These are phyloP conservation scores for Lignosus rhinocerotis DNA, from an alignment of 1,284 basidiomycete genomes.

Conservation along the genomic window DNA sequence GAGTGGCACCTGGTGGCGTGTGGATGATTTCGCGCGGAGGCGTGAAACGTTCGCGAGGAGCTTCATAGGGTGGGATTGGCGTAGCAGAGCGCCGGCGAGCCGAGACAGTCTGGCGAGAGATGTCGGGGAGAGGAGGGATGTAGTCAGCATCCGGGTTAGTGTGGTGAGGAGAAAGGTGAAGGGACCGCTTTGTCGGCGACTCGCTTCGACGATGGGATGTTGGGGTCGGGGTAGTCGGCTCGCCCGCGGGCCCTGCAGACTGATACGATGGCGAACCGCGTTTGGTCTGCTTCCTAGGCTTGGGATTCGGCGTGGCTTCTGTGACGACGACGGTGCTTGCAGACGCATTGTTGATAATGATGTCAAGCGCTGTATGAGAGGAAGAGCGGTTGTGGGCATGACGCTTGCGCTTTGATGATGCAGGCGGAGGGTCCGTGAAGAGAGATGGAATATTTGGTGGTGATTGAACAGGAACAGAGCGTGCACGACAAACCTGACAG, in stretches of 20 bases:
- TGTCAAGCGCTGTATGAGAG: slow-evolving; percentile 17
- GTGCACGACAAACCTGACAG: slow-evolving; percentile 22
- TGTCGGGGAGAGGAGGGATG: slow-evolving; percentile 37
- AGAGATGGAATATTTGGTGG: slow-evolving; percentile 19
- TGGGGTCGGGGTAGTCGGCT: slow-evolving; percentile 28
- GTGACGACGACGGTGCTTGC: slow-evolving; percentile 23
- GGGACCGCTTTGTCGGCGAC: slow-evolving; percentile 32
- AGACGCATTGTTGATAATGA: slow-evolving; percentile 10
- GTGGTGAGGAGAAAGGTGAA: slow-evolving; percentile 47
- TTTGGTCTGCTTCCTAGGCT: slow-evolving; percentile 56
- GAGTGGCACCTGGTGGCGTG: slow-evolving; percentile 34
- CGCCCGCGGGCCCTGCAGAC: slow-evolving; percentile 15
- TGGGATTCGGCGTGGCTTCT: slow-evolving; percentile 57
- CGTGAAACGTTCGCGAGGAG: slow-evolving; percentile 64
- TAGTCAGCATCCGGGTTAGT: slow-evolving; percentile 53
- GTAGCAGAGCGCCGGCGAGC: slow-evolving; percentile 39
- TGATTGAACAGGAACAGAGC: slow-evolving; percentile 19
- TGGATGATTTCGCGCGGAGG: slow-evolving; percentile 63
- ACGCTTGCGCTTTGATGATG: slow-evolving; percentile 40
- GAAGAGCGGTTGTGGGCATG: slow-evolving; percentile 15
- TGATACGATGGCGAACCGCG: slow-evolving; percentile 35
- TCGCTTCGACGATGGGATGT: slow-evolving; percentile 30
- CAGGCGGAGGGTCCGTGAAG: slow-evolving; percentile 13
- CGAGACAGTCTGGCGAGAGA: slow-evolving; percentile 24
- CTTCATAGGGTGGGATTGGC: slow-evolving; percentile 62